Evolutionary conservation across 2,329 filamentous ascomycete genomes (phyloP), one percentile per base, ranked within the genome.

Genomic region (Trichoderma guizhouense): DNA sequence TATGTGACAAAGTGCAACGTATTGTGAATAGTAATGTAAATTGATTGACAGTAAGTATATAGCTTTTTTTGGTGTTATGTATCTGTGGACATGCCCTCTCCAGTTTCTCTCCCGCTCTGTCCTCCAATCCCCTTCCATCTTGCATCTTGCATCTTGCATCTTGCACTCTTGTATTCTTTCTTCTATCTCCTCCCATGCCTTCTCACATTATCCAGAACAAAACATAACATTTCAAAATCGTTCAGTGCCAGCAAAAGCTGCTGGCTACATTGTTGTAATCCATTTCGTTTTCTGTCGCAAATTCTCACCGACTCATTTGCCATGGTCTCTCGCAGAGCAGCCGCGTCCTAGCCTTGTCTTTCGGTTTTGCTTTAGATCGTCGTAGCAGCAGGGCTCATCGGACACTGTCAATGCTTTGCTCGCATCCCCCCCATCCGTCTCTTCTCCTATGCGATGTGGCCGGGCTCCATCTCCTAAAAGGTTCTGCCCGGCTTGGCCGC

Each of bases 401-500:
- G 60, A 62, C 21, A 43, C 26, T 3, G 30, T 55, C 8, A 30
- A 55, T 55, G n/a, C 4, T 14, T 55, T 55, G 32, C 11, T 67
- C n/a, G 15, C 43, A 21, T 47, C 3, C 57, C 51, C 11, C 55
- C 7, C 18, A 2, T 12, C 11, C 21, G 18, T 28, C 8, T 57
- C 18, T 64, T 34, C 24, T 24, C n/a, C 9, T 26, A 53, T 21
- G 11, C 30, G 32, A 21, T 3, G 55, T 5, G 2, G 11, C 39
- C 6, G 21, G 39, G 39, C n/a, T n/a, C 18, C 34, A 21, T 34
- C 55, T 47, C 72, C 77, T 83, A 84, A 69, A 83, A 79, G 65
- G 78, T 78, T 71, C 81, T 78, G 6, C 75, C 77, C 60, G 79
- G 78, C 76, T 83, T 83, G 70, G 77, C 79, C 63, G 79, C 81